Base-by-base conservation (phyloP, 2,329 filamentous ascomycete genomes). In the Dryadomyces quercivorus region DNA sequence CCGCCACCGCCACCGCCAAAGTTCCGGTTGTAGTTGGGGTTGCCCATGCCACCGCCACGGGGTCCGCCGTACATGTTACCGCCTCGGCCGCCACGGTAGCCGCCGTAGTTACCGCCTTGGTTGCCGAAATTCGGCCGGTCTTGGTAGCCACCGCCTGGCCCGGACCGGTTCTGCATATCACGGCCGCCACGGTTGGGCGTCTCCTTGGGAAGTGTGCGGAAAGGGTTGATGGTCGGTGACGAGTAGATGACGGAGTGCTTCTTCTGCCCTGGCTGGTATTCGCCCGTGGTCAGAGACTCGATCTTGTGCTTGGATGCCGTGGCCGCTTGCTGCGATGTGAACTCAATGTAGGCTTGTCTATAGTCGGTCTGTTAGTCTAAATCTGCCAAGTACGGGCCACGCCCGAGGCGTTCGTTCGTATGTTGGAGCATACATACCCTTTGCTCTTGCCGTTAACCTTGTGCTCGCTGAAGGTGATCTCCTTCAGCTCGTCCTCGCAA, bases 381-480 rank as follows among this genome's bases (percentile, higher is more conserved):
- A n/a, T n/a, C n/a, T n/a, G n/a, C n/a, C n/a, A n/a, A n/a, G n/a
- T n/a, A n/a, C n/a, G n/a, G n/a, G n/a, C n/a, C n/a, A n/a, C n/a
- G n/a, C n/a, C n/a, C n/a, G 10, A 8, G 36, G 36, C 12, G 16
- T 10, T 26, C 1, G 18, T 22, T 42, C 2, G 21, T 10, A 20
- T 3, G 16, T 13, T 38, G 16, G 20, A n/a, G n/a, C n/a, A n/a
- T 5, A 6, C 82, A 59, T 76, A 95, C 91, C 93, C 92, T 74
- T 97, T 96, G 71, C 89, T 95, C 73, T 98, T 98, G 62, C 93
- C 93, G 62, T 98, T 98, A 50, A 97, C 91, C 67, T 98, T 98
- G 70, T 97, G 93, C 68, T 98, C 93, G 63, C 89, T 96, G 68
- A 97, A 98, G 0, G 91, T 95, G 52, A 98, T 82, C 58, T 97